Base-by-base conservation (phyloP, 305 asterid species). In the Fraxinus velutina region DNA sequence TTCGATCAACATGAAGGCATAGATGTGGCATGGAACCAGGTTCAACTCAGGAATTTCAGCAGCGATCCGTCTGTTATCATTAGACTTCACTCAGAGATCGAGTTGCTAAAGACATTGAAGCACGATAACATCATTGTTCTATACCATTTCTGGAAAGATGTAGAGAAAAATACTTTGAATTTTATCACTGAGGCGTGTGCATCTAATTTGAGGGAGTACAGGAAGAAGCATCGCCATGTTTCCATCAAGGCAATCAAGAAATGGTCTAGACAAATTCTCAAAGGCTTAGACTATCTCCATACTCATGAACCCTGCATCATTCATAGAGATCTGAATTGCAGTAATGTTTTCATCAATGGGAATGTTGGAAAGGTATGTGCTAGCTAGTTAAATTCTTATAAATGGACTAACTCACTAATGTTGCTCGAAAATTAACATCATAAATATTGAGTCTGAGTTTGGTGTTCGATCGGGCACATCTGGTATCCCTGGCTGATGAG, bases 21-120 rank as follows among this genome's bases (percentile, higher is more conserved):
- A 62, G 92, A 87, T 78, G 92, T 89, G 71, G 92, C 92, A 0
- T 89, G 90, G 92, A 89, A 89, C 77, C 90, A 87, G 71, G 90
- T 89, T 12, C 86, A 86, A 75, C 39, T 89, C 36, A 84, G 84
- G 12, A 81, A 84, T 47, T 89, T 87, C 42, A 76, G 83, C 29
- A 86, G 78, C 4, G 88, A 89, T 86, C 85, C 86, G 6, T 78
- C 80, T 19, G 84, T 82, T 81, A 84, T 87, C 6, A 86, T 86
- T 6, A 80, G 90, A 71, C 62, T 87, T 3, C 85, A 68, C 72
- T 86, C 92, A 0, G 92, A 89, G 79, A 90, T 89, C 1, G 64
- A 87, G 71, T 75, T 89, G 68, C 80, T 89, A 3, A 87, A 83
- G 75, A 73, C 87, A 0, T 60, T 89, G 44, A 86, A 50, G 80